A percentile compares a stretch with the other conserved stretches of the same genome.
Conservation (phyloP, 257 asterid species). For the Leptodermis oblonga region DNA sequence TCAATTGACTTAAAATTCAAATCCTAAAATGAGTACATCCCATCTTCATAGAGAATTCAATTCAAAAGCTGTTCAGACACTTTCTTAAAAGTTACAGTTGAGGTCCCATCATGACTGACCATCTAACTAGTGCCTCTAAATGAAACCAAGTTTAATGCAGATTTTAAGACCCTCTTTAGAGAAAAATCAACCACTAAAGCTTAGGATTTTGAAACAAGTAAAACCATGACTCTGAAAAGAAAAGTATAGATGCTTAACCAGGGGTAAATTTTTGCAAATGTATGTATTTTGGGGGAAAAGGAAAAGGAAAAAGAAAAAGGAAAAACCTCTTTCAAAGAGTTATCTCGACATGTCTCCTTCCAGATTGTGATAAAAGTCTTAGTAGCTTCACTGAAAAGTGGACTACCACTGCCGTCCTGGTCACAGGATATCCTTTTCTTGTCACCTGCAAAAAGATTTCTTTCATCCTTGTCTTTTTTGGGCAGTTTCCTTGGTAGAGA, state of each 20-base stretch:
- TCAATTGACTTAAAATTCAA: neutral
- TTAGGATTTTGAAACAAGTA: neutral
- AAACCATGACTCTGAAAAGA: neutral
- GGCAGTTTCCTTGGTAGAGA: constrained; percentile 39
- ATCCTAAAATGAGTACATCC: neutral
- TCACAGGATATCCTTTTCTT: constrained; percentile 21
- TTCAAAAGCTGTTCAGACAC: neutral
- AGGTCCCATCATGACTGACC: neutral
- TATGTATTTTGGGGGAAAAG: neutral
- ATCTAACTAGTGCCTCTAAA: neutral
- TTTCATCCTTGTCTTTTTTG: constrained; percentile 30
- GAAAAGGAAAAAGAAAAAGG: constrained; percentile 1
- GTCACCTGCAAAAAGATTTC: constrained; percentile 13
- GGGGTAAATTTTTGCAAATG: neutral
- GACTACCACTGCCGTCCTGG: constrained; percentile 24
- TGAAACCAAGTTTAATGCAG: neutral
- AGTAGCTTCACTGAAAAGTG: constrained; percentile 46
- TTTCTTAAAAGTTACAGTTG: neutral
- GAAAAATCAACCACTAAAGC: neutral
- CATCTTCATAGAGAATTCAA: neutral
- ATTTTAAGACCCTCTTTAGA: neutral
- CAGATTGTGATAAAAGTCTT: constrained; percentile 63
- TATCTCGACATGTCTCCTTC: constrained; percentile 67
- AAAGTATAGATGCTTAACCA: neutral
- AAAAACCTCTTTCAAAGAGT: constrained; percentile 65